Conservation (phyloP, 2,329 filamentous ascomycete species). For the Zasmidium angulare region DNA sequence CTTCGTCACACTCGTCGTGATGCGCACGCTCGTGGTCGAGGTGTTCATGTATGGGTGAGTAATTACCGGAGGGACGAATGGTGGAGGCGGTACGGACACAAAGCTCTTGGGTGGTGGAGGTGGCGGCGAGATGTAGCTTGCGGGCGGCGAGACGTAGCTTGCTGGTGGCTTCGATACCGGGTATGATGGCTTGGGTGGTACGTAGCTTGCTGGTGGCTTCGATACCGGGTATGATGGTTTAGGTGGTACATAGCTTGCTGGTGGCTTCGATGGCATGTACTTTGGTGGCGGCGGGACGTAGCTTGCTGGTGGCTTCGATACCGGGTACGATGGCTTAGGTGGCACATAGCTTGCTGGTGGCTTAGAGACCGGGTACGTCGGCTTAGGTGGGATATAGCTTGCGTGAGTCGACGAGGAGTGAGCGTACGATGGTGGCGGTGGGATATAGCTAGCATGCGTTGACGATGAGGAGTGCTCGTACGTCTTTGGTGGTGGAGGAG, state of each 20-base stretch:
- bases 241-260: background rate
- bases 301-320: background rate
- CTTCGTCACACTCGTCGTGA: slow-evolving; percentile 1
- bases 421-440: background rate
- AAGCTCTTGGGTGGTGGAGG: background rate
- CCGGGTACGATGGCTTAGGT: no score
- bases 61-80: background rate
- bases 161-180: background rate
- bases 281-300: background rate
- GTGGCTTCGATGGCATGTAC: background rate
- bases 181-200: background rate
- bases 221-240: background rate
- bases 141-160: background rate
- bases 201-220: background rate
- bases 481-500: background rate
- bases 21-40: background rate
- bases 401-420: background rate
- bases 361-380: background rate
- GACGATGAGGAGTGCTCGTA: background rate
- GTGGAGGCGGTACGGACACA: background rate
- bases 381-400: background rate
- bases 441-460: background rate
- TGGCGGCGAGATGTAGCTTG: background rate
- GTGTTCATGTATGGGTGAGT: background rate
- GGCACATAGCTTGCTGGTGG: background rate